Evolutionary conservation across 2,329 filamentous ascomycete species (phyloP).

Genomic region (Chaetomiaceae sp.): DNA sequence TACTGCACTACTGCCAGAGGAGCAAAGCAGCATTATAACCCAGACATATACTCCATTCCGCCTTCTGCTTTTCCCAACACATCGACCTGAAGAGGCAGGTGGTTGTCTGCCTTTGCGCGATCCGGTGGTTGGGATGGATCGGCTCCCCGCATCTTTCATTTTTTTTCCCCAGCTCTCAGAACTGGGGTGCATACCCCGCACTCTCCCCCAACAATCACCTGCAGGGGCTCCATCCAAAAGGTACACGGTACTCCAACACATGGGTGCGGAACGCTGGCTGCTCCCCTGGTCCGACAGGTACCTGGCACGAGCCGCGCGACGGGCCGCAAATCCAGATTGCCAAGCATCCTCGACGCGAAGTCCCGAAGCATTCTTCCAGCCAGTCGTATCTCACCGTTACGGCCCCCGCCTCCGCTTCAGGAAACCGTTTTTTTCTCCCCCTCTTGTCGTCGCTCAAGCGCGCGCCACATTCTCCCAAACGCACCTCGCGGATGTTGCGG

Average conservation of each 20-base stretch:
- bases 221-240: not conserved
- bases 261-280: not conserved
- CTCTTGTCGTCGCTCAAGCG: conserved; percentile 8
- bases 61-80: conserved; percentile 3
- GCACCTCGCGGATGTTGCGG: not conserved
- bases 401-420: conserved; percentile 16
- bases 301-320: conserved; percentile 18
- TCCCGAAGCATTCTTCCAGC: conserved; percentile 23
- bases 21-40: not conserved
- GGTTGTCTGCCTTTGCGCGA: conserved; percentile 7
- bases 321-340: conserved; percentile 30
- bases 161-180: conserved; percentile 6
- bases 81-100: conserved; percentile 20
- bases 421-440: conserved; percentile 20
- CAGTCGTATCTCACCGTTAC: conserved; percentile 19
- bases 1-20: not conserved
- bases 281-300: conserved; percentile 11
- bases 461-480: conserved; percentile 9
- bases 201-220: conserved; percentile 7
- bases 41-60: conserved; percentile 1
- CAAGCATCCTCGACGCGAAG: conserved; percentile 17
- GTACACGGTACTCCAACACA: conserved; percentile 11
- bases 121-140: conserved; percentile 15
- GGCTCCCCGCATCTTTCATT: conserved; percentile 19
- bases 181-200: conserved; percentile 24